Percentiles rank a stretch among this genome's conserved stretches.
Conservation (phyloP, 148 eudicot genomes). For the Rhododendron vialii region DNA sequence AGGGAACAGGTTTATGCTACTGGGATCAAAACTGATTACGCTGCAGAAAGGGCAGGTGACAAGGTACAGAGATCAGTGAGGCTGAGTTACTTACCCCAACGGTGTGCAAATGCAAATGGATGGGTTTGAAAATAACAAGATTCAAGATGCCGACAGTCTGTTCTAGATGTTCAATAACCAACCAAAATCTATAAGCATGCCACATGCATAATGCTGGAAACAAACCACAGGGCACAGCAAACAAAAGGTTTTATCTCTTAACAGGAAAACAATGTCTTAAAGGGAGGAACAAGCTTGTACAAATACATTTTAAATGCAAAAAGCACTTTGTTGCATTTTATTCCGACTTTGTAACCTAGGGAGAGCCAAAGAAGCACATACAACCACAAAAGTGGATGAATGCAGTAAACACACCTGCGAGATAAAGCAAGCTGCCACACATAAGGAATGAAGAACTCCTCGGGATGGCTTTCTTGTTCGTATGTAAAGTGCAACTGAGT, state of each 20-base stretch:
- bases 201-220: not conserved
- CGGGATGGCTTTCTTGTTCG: slow-evolving; percentile 97
- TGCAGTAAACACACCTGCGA: slow-evolving; percentile 44
- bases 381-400: not conserved
- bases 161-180: not conserved
- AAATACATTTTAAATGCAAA: not conserved
- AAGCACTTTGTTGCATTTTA: not conserved
- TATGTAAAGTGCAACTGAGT: slow-evolving; percentile 83
- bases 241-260: not conserved
- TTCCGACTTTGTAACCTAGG: not conserved
- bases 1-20: slow-evolving; percentile 68
- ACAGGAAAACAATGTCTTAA: not conserved
- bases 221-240: not conserved
- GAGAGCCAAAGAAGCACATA: not conserved
- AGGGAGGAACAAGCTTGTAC: not conserved
- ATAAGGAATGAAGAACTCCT: slow-evolving; percentile 94
- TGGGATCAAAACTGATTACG: slow-evolving; percentile 52
- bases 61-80: slow-evolving; percentile 3
- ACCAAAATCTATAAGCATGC: not conserved
- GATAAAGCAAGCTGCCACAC: slow-evolving; percentile 86
- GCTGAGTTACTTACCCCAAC: not conserved
- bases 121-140: not conserved
- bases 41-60: slow-evolving; percentile 39
- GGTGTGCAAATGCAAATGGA: not conserved
- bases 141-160: not conserved